Base-by-base conservation (phyloP, 169 alveolate genomes). In the Eimeria necatrix region DNA sequence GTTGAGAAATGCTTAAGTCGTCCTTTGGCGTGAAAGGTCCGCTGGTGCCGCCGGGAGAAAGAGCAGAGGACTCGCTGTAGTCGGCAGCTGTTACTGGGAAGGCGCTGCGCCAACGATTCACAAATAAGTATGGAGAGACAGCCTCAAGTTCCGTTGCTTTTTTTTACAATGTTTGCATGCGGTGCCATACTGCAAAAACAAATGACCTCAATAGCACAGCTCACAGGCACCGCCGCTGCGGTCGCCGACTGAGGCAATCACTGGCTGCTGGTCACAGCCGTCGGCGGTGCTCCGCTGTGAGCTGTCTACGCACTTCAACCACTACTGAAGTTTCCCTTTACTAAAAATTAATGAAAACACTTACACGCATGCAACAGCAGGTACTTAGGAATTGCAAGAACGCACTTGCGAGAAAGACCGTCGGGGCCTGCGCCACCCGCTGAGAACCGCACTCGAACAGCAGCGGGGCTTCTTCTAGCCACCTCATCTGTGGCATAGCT, bases 221-320 rank as follows among this genome's bases (percentile, higher is more conserved):
- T 9, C 70, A 48, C 51, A 48, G 89, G 26, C 70, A 60, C 89
- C 51, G 89, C 89, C 89, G 89, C 89, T 46, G 89, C 89, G 51
- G 89, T 48, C 89, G 51, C 87, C 10, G 89, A 68, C 71, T 80
- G 70, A n/a, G 70, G 89, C 89, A 68, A 80, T 80, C 70, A 80
- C 70, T 80, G 89, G 89, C 89, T 51, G 70, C 89, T 80, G 85
- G 85, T 59, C 85, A 74, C 85, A 46, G 60, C 85, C 16, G 85
- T 53, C 85, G 60, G 56, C 59, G 61, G 48, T 74, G 48, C 89
- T 80, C 51, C 20, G 32, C 4, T 26, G 20, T 49, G 89, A 56
- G 26, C 22, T 52, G 32, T 52, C 71, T 80, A 80, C 51, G 51
- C 73, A 51, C 89, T 52, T 14, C 73, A 68, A 24, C 48, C 64